Evolutionary conservation across 192 early-diverging fungal genomes (phyloP).

Genomic region (Podila epigama): DNA sequence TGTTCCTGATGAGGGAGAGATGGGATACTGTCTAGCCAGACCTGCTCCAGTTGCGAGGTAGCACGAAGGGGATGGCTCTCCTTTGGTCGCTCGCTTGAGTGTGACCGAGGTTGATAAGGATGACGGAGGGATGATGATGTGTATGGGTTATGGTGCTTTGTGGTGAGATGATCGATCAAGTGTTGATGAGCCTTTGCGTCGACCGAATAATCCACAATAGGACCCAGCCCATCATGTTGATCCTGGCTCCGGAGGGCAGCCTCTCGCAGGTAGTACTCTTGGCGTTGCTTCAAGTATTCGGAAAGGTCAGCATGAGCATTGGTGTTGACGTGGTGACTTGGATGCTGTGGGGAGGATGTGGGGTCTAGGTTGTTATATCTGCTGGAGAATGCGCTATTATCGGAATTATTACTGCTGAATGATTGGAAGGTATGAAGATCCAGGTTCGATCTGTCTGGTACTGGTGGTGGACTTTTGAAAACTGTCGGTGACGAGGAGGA

Average conservation of each 20-base stretch:
- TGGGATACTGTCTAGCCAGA: conserved; percentile 11
- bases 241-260: conserved; percentile 25
- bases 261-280: conserved; percentile 37
- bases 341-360: neutral
- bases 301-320: conserved; percentile 1
- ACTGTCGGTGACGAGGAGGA: neutral
- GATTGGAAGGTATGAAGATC: conserved; percentile 14
- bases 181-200: neutral
- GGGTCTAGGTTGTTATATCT: no score
- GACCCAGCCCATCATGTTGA: conserved; percentile 32
- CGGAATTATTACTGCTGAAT: neutral
- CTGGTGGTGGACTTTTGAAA: neutral
- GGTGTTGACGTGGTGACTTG: neutral
- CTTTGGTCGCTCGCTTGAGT: neutral
- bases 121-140: no score
- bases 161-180: conserved; percentile 5
- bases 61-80: conserved; percentile 11
- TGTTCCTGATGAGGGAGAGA: neutral
- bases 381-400: neutral
- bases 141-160: conserved; percentile 19
- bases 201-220: conserved; percentile 30
- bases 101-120: neutral
- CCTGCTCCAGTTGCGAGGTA: conserved; percentile 32
- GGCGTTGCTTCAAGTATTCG: conserved; percentile 27
- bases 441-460: neutral